These are phyloP conservation scores for Paramecium bursaria DNA, from an alignment of 73 alveolate genomes.

Conservation along the genomic window DNA sequence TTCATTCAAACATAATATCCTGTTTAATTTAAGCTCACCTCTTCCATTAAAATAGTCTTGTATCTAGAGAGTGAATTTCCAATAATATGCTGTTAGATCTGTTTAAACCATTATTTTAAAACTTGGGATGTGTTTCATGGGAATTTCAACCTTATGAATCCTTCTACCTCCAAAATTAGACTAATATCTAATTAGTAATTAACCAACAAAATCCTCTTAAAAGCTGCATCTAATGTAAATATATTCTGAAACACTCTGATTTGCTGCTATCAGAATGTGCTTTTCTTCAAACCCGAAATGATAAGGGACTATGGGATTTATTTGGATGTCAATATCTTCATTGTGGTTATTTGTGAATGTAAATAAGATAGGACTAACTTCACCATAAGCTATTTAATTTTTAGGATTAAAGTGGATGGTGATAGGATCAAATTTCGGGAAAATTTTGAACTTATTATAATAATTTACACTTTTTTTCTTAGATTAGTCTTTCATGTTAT, in stretches of 20 bases:
- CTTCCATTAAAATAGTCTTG: slow-evolving; percentile 51
- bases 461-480: slow-evolving; percentile 53
- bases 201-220: slow-evolving; percentile 53
- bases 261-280: not conserved
- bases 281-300: slow-evolving; percentile 59
- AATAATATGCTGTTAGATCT: slow-evolving; percentile 21
- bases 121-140: slow-evolving; percentile 50
- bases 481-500: slow-evolving; percentile 18
- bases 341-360: slow-evolving; percentile 29
- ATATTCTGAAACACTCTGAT: slow-evolving; percentile 12
- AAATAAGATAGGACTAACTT: slow-evolving; percentile 33
- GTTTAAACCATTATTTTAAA: slow-evolving; percentile 36
- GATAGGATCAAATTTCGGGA: slow-evolving; percentile 48
- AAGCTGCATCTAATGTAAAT: slow-evolving; percentile 44
- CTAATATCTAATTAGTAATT: slow-evolving; percentile 30
- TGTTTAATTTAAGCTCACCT: slow-evolving; percentile 26
- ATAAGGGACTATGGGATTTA: slow-evolving; percentile 28
- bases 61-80: slow-evolving; percentile 44
- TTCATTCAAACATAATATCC: slow-evolving; percentile 43
- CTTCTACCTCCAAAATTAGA: slow-evolving; percentile 37
- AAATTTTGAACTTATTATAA: slow-evolving; percentile 37
- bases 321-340: slow-evolving; percentile 2
- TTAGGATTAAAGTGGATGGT: slow-evolving; percentile 15
- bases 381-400: slow-evolving; percentile 37
- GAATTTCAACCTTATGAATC: slow-evolving; percentile 20